Evolutionary conservation across 2,329 filamentous ascomycete genomes (phyloP), one percentile per base, ranked within the genome.

Genomic region (Venturia effusa): DNA sequence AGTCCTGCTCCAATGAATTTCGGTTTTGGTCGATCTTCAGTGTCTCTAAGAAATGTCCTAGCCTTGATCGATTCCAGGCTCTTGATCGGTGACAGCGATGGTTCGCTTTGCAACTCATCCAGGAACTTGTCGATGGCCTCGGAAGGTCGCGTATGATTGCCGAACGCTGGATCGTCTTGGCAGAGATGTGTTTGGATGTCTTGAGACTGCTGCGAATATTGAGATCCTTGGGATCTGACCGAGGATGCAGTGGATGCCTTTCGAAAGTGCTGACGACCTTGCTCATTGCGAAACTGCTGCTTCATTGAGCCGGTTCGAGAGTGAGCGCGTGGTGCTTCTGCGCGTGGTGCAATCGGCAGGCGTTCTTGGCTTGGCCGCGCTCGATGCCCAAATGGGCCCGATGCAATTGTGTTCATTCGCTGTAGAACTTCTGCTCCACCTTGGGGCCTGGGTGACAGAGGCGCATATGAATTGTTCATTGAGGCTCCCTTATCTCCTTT

Each of bases 341-440:
- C 27, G 8, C 37, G 41, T 43, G 54, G 76, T 17, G 71, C 69
- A 64, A 4, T 22, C n/a, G 68, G 68, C 32, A 67, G 64, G 40
- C 67, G 67, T 67, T 65, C 41, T 62, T 40, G 22, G 69, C 66
- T 59, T 66, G 64, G 64, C 67, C 69, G 63, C 70, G 67, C 74
- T 76, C 67, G 75, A 74, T 67, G 11, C 71, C 80, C 72, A 68
- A 90, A 89, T 0, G 87, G 87, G 0, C 85, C 87, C 1, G 87
- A 84, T 1, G 84, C 80, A 69, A 89, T 87, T 10, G 77, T 81
- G 68, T 89, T 83, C 80, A 89, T 84, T 61, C 84, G 82, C 66
- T 83, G 80, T 68, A 88, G 70, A 34, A 90, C 51, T 32, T 57
- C 51, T 57, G 30, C 51, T 34, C 51, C 79, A 69, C 79, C 80